Conservation (phyloP, 2,329 filamentous ascomycete species). For the Hypoxylon rubiginosum region DNA sequence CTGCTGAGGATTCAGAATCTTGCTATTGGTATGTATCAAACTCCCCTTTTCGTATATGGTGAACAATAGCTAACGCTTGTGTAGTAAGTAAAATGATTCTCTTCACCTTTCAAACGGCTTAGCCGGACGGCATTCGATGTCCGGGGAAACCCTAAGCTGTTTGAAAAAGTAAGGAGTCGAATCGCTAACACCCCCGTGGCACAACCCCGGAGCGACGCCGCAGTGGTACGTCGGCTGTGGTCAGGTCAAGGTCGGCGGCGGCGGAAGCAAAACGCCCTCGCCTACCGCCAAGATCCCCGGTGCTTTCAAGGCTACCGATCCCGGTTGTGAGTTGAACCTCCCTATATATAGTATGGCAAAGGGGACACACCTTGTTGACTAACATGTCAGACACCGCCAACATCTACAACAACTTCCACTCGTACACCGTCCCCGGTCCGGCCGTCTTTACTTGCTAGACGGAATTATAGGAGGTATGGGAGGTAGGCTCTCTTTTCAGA, state of each 20-base stretch:
- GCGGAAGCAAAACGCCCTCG: conserved; percentile 52
- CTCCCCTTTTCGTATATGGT: neutral
- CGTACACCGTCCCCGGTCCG: conserved; percentile 48
- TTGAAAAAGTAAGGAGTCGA: neutral
- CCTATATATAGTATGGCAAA: neutral
- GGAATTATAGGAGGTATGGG: neutral
- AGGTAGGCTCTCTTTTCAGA: neutral
- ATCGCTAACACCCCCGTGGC: conserved; percentile 44
- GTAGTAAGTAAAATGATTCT: neutral
- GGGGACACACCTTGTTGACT: neutral
- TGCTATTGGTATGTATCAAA: conserved; percentile 57
- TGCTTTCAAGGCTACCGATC: conserved; percentile 58
- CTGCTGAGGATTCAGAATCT: conserved; percentile 72
- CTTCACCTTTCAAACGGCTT: neutral
- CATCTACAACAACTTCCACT: conserved; percentile 49
- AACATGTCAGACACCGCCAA: conserved; percentile 45
- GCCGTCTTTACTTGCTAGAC: conserved; percentile 46
- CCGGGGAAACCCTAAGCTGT: neutral
- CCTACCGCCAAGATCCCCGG: conserved; percentile 58
- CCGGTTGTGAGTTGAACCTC: conserved; percentile 51
- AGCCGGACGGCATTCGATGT: neutral
- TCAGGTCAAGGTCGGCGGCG: conserved; percentile 61
- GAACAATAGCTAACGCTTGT: neutral
- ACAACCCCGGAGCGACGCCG: conserved; percentile 63
- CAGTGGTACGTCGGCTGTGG: conserved; percentile 63